Evolutionary conservation across 23 red algal species (phyloP), one percentile per base, ranked within the genome.

Genomic region (Cyanidiococcus yangmingshanensis): DNA sequence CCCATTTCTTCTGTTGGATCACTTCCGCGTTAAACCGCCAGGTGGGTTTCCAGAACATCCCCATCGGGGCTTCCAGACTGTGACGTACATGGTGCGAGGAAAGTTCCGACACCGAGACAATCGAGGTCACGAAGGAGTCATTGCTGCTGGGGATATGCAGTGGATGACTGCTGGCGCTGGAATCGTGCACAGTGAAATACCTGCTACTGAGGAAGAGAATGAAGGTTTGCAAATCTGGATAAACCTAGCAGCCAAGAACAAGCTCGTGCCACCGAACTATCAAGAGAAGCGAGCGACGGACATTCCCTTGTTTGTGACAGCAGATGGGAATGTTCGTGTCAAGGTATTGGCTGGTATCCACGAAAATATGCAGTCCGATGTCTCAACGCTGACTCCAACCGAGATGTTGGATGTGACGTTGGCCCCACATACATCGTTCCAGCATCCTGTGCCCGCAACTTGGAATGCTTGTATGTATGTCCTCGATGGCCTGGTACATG

Each of bases 111-210:
- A 95, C 80, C 77, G 89, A 67, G 90, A 95, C 58, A 95, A 95
- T 74, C 83, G 83, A 45, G 90, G 90, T 7, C 85, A 95, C 85
- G 86, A 85, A 31, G 90, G 90, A 21, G 87, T 87, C 18, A 95
- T 95, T 59, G 85, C 77, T 36, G 77, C 84, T 0, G 90, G 90
- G 1, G 84, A 87, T 37, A 39, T 95, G 40, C 90, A 95, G 34
- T 95, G 90, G 90, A 96, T 96, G 86, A 86, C 83, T 27, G 91
- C 91, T 36, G 91, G 91, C n/a, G 74, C 74, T 39, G 91, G 91
- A 0, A 85, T 96, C 75, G 79, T 90, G 18, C 91, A 96, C 83
- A 86, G 80, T 39, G 91, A 96, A 81, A 96, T 96, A 86, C 91
- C 91, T 33, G 87, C 76, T 2, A 83, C 87, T 18, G 68, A 78